These are phyloP conservation scores for Saccharum officinarum DNA, from an alignment of 176 grass and related monocot genomes.

Conservation along the genomic window DNA sequence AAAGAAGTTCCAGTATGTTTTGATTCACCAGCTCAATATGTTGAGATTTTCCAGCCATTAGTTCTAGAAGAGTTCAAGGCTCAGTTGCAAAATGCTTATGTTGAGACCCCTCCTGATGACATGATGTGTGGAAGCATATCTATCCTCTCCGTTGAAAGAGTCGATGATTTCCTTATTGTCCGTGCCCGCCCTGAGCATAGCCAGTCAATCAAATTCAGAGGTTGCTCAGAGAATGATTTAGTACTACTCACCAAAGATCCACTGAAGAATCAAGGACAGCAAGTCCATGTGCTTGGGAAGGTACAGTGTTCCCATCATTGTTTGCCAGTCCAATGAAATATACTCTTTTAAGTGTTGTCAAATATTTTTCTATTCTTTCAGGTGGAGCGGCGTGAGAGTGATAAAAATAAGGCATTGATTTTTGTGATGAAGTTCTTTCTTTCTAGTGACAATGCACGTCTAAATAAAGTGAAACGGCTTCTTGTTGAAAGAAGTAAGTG, in stretches of 20 bases:
- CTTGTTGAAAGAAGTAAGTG: slow-evolving; percentile 92
- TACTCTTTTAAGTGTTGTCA: slow-evolving; percentile 16
- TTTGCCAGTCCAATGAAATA: slow-evolving; percentile 21
- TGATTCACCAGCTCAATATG: slow-evolving; percentile 75
- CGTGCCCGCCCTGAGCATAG: slow-evolving; percentile 74
- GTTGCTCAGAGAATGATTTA: slow-evolving; percentile 84
- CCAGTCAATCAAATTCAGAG: slow-evolving; percentile 55
- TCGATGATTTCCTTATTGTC: slow-evolving; percentile 92
- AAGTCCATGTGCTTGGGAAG: slow-evolving; percentile 88
- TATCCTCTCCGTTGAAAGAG: slow-evolving; percentile 86
- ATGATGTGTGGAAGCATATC: slow-evolving; percentile 72
- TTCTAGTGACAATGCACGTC: slow-evolving; percentile 61
- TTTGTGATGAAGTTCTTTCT: slow-evolving; percentile 79
- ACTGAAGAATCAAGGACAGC: slow-evolving; percentile 59
- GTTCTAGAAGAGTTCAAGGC: slow-evolving; percentile 97
- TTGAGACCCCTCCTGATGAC: slow-evolving; percentile 71
- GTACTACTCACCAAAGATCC: slow-evolving; percentile 84
- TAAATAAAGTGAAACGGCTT: slow-evolving; percentile 81
- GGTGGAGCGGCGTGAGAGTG: slow-evolving; percentile 82
- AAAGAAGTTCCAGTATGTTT: slow-evolving; percentile 84
- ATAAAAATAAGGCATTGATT: slow-evolving; percentile 67
- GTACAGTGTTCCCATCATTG: slow-evolving; percentile 51
- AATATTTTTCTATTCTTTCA: slow-evolving; percentile 48
- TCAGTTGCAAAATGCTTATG: slow-evolving; percentile 73
- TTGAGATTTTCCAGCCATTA: slow-evolving; percentile 94